phyloP scores from a whole-genome alignment of 108 stramenopile genomes.

The Hondaea fermentalgiana region DNA sequence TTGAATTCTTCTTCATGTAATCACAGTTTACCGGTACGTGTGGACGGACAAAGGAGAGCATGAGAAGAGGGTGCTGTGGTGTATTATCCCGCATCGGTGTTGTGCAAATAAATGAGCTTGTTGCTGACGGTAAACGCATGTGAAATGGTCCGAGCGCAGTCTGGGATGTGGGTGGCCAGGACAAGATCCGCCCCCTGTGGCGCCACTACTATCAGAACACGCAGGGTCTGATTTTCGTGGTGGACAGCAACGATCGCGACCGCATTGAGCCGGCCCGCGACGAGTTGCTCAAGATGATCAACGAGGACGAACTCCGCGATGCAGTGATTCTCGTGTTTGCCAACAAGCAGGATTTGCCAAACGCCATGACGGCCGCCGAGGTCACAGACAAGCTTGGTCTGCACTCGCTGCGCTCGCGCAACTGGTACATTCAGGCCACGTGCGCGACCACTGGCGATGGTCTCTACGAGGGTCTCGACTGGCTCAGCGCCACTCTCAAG shows the following conservation, averaged over 20 bases:
- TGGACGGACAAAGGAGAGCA: not conserved
- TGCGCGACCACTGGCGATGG: conserved; percentile 75
- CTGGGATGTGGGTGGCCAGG: conserved; percentile 98
- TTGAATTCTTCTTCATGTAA: no score
- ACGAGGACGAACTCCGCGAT: conserved; percentile 87
- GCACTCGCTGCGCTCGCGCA: conserved; percentile 78
- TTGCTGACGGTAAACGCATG: not conserved
- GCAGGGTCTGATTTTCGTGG: conserved; percentile 93
- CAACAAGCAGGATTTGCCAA: conserved; percentile 94
- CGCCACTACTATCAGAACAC: conserved; percentile 98
- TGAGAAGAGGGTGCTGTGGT: not conserved
- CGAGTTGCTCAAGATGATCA: conserved; percentile 86
- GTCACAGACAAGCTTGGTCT: conserved; percentile 89
- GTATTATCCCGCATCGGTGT: no score
- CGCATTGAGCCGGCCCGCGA: conserved; percentile 85
- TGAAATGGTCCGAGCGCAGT: conserved; percentile 61
- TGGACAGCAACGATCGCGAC: conserved; percentile 92
- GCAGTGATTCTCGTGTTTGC: conserved; percentile 88
- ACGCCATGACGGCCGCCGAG: conserved; percentile 85
- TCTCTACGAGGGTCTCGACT: conserved; percentile 37
- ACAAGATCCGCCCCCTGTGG: conserved; percentile 96
- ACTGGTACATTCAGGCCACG: conserved; percentile 97
- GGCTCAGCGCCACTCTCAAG: conserved; percentile 24
- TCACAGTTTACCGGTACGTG: not conserved
- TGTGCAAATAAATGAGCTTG: no score